Percentiles rank a stretch among this genome's conserved stretches.
Conservation (phyloP, 371 early-diverging fungal genomes). For the Mortierella sp. region DNA sequence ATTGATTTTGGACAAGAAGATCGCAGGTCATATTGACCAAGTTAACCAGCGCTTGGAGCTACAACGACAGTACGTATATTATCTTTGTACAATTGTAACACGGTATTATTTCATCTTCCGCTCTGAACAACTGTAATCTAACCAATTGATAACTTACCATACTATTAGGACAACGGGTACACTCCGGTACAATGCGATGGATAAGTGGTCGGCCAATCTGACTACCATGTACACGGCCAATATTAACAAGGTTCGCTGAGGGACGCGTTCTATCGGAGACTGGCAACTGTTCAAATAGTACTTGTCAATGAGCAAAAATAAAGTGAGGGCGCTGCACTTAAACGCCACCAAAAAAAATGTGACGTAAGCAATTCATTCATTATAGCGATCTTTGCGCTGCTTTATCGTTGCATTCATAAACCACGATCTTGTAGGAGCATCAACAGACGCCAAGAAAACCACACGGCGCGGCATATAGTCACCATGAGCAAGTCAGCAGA, state of each 20-base stretch:
- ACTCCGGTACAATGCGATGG: conserved; percentile 77
- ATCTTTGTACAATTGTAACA: background rate
- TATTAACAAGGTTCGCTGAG: conserved; percentile 66
- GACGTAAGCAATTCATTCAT: too few relatives aligned
- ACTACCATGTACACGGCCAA: conserved; percentile 73
- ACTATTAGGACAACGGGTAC: conserved; percentile 72
- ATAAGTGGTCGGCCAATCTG: conserved; percentile 81
- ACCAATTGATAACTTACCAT: background rate
- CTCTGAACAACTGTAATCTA: background rate
- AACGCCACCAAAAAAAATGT: background rate
- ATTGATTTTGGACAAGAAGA: conserved; percentile 88
- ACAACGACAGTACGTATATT: conserved; percentile 69
- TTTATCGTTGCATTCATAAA: background rate
- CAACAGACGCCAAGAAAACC: too few relatives aligned
- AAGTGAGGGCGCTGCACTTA: background rate
- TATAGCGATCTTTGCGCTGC: too few relatives aligned
- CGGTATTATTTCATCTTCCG: background rate
- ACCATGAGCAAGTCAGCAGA: conserved; percentile 32
- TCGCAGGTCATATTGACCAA: conserved; percentile 91
- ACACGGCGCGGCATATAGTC: background rate
- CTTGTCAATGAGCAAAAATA: too few relatives aligned
- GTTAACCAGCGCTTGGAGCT: conserved; percentile 78
- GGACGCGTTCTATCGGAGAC: background rate
- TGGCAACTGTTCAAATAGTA: background rate
- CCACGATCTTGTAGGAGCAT: conserved; percentile 5